Conservation (phyloP, 2,329 filamentous ascomycete species). For the Teratosphaeria nubilosa region DNA sequence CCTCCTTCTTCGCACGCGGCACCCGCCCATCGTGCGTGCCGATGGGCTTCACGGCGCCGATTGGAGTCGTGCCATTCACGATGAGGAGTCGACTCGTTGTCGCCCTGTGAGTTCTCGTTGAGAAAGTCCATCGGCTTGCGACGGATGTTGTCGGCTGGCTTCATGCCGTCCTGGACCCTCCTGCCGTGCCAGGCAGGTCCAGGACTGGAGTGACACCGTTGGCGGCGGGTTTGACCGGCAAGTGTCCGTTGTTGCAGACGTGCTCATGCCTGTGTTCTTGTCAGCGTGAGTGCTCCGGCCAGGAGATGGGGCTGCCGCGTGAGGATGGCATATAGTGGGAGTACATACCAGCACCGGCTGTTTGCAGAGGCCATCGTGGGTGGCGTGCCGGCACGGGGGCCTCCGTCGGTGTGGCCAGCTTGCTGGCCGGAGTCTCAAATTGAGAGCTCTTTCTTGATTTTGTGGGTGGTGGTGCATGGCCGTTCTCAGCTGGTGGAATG, state of each 20-base stretch:
- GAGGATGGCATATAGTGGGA: background rate
- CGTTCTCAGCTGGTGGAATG: background rate
- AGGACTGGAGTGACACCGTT: background rate
- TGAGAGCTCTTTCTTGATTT: background rate
- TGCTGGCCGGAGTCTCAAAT: background rate
- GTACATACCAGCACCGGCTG: background rate
- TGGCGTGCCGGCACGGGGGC: no score
- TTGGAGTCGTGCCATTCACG: slow-evolving; percentile 1
- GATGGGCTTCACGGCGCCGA: slow-evolving; percentile 1
- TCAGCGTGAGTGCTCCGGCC: background rate
- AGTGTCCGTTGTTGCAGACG: background rate
- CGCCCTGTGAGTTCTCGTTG: background rate
- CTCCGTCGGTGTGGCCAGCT: background rate
- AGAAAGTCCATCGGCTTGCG: background rate
- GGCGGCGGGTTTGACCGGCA: background rate
- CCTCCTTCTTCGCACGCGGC: background rate
- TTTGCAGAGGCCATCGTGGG: background rate
- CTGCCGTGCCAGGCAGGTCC: background rate
- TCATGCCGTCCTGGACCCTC: background rate
- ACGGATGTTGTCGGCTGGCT: background rate
- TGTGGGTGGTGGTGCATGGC: background rate
- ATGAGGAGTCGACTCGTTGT: background rate
- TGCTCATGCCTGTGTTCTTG: background rate
- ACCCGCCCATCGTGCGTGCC: background rate
- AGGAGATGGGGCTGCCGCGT: no score